These are phyloP conservation scores for Ogataea angusta DNA, from an alignment of 805 yeast genomes.

Conservation along the genomic window DNA sequence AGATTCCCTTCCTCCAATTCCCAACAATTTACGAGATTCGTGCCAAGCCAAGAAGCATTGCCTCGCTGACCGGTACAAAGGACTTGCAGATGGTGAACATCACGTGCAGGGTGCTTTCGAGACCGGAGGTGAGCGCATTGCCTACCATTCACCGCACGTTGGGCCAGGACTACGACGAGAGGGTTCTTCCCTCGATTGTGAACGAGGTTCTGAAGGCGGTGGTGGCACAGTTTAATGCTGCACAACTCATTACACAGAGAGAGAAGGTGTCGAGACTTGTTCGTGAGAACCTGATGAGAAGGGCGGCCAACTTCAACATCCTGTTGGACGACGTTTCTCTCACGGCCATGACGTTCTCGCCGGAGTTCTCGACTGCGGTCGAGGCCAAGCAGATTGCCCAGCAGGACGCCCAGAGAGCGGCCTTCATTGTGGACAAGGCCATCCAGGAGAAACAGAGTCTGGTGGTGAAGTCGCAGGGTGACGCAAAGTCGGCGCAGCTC, in stretches of 20 bases:
- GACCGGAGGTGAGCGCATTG: constrained; percentile 75
- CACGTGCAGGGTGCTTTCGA: constrained; percentile 94
- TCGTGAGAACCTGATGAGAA: constrained; percentile 83
- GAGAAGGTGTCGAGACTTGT: constrained; percentile 91
- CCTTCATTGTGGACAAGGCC: constrained; percentile 94
- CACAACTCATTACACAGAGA: constrained; percentile 98
- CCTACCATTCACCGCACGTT: constrained; percentile 88
- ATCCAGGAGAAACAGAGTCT: constrained; percentile 96
- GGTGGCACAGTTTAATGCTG: constrained; percentile 97
- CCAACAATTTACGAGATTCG: constrained; percentile 93
- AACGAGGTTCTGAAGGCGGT: constrained; percentile 95
- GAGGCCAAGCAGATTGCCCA: constrained; percentile 99
- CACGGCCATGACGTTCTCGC: constrained; percentile 95
- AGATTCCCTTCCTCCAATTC: constrained; percentile 91
- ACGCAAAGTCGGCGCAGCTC: constrained; percentile 95
- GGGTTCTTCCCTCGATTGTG: constrained; percentile 96
- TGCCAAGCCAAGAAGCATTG: constrained; percentile 94
- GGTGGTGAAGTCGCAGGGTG: constrained; percentile 97
- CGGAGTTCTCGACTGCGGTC: constrained; percentile 95
- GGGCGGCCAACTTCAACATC: constrained; percentile 88
- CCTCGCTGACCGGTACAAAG: constrained; percentile 95
- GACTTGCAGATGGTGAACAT: constrained; percentile 98
- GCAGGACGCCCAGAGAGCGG: constrained; percentile 98
- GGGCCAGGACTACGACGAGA: constrained; percentile 94
- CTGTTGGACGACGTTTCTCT: constrained; percentile 92